Evolutionary conservation across 176 grass and related monocot species (phyloP), one percentile per base, ranked within the genome.

Genomic region (Juncus inflexus): DNA sequence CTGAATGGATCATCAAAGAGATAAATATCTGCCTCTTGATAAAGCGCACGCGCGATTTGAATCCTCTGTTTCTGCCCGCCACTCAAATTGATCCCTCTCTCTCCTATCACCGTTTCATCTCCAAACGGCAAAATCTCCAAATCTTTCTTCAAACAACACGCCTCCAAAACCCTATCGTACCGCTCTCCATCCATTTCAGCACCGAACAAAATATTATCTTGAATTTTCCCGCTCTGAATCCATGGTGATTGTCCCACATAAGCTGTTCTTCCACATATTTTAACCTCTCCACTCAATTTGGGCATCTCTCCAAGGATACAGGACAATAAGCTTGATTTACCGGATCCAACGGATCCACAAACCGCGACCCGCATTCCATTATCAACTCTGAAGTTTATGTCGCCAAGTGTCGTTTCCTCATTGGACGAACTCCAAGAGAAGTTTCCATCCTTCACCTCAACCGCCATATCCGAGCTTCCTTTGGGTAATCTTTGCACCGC

Each of bases 151-250:
- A 84, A 65, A 14, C 70, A 74, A 61, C 81, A 84, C 40, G 55
- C 81, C 56, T 75, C 63, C 4, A 84, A 69, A 16, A 84, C 69
- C 28, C 62, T 69, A 3, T 70, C 70, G 59, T 84, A 84, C 49
- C 77, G 77, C 9, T 70, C 63, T 15, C 2, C 52, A 15, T 84
- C 50, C 81, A 84, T 79, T 16, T 79, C 57, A 4, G 38, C 40
- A 40, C 75, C 74, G 28, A 84, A 84, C 53, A 84, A 43, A 63
- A 84, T 78, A 38, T 79, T 84, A 3, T 84, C 81, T 19, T 79
- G 37, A 70, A 84, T 75, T 35, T 68, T 84, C 3, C 81, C 81
- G 35, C 81, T 84, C 3, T 78, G 81, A 68, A 84, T 84, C 81
- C 76, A 84, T 40, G 81, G 55, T 3, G 76, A 84, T 38, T 79